Conservation (phyloP, 805 yeast genomes). For the Metschnikowia gruessii region DNA sequence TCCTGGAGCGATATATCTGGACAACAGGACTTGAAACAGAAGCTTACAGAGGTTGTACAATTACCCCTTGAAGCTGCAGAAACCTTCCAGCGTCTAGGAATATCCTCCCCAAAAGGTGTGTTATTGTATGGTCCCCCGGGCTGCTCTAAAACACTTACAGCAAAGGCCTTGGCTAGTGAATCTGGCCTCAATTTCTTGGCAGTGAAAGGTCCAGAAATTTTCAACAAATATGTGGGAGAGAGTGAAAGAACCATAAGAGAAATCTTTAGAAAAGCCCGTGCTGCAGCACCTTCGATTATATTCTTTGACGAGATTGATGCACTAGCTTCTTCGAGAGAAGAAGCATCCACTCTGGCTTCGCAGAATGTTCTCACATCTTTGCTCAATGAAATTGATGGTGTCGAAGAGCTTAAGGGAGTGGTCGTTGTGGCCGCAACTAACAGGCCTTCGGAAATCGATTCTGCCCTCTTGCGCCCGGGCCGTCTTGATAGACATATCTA, state of each 20-base stretch:
- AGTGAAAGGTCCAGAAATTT: slow-evolving; percentile 91
- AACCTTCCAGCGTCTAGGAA: slow-evolving; percentile 73
- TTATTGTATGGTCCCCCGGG: slow-evolving; percentile 97
- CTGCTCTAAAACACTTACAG: slow-evolving; percentile 93
- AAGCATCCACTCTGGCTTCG: slow-evolving; percentile 61
- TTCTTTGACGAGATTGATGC: slow-evolving; percentile 98
- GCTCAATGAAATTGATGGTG: slow-evolving; percentile 95
- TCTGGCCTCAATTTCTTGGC: slow-evolving; percentile 95
- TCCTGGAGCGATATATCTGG: slow-evolving; percentile 97
- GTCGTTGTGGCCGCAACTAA: slow-evolving; percentile 95
- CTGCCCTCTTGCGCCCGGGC: slow-evolving; percentile 94
- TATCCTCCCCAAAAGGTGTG: slow-evolving; percentile 90
- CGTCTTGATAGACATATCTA: slow-evolving; percentile 90
- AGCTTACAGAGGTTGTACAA: slow-evolving; percentile 86
- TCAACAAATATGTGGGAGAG: slow-evolving; percentile 95
- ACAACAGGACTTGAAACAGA: slow-evolving; percentile 75
- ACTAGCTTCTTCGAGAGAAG: slow-evolving; percentile 71
- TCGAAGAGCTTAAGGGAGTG: slow-evolving; percentile 91
- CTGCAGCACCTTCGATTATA: slow-evolving; percentile 89
- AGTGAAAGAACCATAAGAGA: slow-evolving; percentile 92
- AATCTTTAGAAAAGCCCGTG: slow-evolving; percentile 88
- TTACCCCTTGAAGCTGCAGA: slow-evolving; percentile 83
- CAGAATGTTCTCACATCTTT: slow-evolving; percentile 87
- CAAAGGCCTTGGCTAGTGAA: slow-evolving; percentile 97
- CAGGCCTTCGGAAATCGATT: slow-evolving; percentile 88